Percentiles rank a stretch among this genome's conserved stretches.
phyloP scores from a whole-genome alignment of 1,284 basidiomycete species.

The Trichosporon faecale region DNA sequence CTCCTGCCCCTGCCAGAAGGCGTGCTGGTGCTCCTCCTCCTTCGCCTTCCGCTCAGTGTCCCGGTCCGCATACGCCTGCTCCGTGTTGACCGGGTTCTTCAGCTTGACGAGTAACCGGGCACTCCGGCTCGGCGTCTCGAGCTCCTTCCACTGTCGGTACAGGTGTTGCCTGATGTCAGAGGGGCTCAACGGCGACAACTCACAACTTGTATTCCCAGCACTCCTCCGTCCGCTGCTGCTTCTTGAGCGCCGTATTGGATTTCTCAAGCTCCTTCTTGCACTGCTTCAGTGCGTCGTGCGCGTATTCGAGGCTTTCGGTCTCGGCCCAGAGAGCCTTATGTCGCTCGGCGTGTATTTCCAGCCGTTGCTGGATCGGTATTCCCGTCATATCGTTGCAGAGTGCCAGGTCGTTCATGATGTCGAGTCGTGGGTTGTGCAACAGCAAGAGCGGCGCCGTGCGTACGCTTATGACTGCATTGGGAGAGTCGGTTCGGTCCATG shows the following conservation, averaged over 20 bases:
- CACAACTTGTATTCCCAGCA: background rate
- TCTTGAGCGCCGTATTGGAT: background rate
- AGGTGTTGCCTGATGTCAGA: background rate
- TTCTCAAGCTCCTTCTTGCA: background rate
- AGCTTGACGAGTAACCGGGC: background rate
- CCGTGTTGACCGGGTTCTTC: background rate
- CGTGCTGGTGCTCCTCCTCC: conserved; percentile 1
- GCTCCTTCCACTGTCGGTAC: background rate
- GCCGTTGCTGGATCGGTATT: background rate
- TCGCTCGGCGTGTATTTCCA: background rate
- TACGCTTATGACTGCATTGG: background rate
- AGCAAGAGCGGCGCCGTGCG: background rate
- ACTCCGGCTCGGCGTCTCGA: background rate
- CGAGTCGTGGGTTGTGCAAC: background rate
- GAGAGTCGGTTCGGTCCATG: background rate
- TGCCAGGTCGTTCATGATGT: background rate
- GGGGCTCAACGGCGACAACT: background rate
- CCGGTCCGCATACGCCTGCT: background rate
- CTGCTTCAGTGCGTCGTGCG: background rate
- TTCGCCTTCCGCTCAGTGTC: background rate
- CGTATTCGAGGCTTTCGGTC: background rate
- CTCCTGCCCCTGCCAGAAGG: background rate
- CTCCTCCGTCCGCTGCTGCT: background rate
- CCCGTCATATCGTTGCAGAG: background rate
- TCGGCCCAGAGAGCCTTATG: background rate